These are phyloP conservation scores for Saturnispora bothae DNA, from an alignment of 805 yeast species.

Conservation along the genomic window DNA sequence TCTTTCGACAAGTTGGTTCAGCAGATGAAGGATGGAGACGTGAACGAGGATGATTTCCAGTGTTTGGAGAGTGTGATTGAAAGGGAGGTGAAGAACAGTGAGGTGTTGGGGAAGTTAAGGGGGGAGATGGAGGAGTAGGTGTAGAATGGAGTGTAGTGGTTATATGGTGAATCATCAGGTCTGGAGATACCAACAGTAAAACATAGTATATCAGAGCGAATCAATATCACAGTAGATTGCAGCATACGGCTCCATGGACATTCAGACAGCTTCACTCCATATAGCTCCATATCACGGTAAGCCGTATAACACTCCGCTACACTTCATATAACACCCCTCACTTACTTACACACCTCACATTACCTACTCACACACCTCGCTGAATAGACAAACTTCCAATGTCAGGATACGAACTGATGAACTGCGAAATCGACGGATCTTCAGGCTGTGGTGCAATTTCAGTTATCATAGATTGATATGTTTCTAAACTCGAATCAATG, in stretches of 20 bases:
- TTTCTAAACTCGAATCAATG: constrained; percentile 54
- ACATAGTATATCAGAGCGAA: no score
- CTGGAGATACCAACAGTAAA: no score
- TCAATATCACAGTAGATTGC: no score
- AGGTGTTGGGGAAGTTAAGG: background rate
- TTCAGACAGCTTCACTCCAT: no score
- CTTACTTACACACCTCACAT: no score
- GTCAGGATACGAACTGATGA: constrained; percentile 12
- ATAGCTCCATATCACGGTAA: no score
- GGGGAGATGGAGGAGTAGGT: background rate
- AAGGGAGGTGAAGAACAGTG: background rate
- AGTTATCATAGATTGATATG: constrained; percentile 51
- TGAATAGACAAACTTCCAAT: constrained; percentile 10
- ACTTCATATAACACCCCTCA: no score
- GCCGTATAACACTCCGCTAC: no score
- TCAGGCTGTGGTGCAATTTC: constrained; percentile 13
- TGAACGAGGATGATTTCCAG: constrained; percentile 2
- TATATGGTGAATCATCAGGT: no score
- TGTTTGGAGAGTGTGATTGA: background rate
- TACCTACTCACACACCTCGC: no score
- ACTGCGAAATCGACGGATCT: constrained; percentile 9
- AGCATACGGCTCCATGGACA: no score
- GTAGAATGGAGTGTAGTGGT: no score
- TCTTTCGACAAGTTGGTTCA: constrained; percentile 2
- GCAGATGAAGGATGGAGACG: constrained; percentile 1